These are phyloP conservation scores for Aspergillus persii DNA, from an alignment of 2,329 filamentous ascomycete genomes.

Conservation along the genomic window DNA sequence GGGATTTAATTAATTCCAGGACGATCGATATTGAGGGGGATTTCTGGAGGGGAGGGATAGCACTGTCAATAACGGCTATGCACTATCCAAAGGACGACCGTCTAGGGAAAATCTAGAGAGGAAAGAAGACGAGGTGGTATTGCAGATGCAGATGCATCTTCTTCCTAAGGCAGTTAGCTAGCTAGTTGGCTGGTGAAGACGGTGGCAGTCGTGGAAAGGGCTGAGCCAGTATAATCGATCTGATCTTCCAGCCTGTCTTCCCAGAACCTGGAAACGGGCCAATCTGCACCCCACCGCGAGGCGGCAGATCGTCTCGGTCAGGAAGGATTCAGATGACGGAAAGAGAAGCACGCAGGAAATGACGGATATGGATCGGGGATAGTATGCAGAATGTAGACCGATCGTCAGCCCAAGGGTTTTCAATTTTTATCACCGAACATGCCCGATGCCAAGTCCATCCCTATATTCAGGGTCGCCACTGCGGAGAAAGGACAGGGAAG, in stretches of 20 bases:
- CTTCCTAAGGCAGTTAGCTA: background rate
- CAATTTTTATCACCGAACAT: background rate
- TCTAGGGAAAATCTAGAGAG: too few species aligned
- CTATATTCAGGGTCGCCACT: background rate
- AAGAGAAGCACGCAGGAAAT: background rate
- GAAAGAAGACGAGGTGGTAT: background rate
- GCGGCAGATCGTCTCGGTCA: constrained; percentile 8
- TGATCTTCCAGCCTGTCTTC: background rate
- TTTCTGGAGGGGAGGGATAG: background rate
- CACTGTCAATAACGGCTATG: too few species aligned
- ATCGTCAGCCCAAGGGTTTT: background rate
- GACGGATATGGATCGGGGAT: background rate
- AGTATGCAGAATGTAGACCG: background rate
- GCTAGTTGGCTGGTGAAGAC: too few species aligned
- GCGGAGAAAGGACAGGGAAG: background rate
- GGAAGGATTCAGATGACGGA: background rate
- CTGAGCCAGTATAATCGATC: too few species aligned
- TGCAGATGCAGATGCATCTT: background rate
- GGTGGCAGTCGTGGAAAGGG: too few species aligned
- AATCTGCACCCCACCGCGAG: constrained; percentile 10
- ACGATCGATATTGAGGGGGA: too few species aligned
- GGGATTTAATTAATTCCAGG: too few species aligned
- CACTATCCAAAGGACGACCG: background rate
- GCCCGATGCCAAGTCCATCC: background rate
- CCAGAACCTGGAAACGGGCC: constrained; percentile 7